Evolutionary conservation across 192 early-diverging fungal species (phyloP).

Genomic region (Coemansia sp.): DNA sequence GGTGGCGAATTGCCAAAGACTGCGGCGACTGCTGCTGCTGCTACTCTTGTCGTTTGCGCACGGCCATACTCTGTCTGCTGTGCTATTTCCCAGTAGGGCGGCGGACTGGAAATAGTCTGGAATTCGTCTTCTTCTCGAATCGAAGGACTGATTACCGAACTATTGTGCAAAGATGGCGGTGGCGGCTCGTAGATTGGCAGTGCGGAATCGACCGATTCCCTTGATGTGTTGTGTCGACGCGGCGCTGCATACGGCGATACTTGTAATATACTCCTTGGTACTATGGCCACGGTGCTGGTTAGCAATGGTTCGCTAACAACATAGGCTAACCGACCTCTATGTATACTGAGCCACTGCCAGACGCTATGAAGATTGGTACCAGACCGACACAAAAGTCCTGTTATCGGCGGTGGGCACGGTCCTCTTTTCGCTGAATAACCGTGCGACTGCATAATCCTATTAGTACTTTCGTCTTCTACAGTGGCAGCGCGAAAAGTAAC

Average conservation of each 20-base stretch:
- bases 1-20: background rate
- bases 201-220: conserved; percentile 36
- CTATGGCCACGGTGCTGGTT: conserved; percentile 11
- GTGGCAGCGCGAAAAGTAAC: conserved; percentile 32
- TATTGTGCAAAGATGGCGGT: conserved; percentile 23
- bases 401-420: conserved; percentile 30
- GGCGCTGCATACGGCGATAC: background rate
- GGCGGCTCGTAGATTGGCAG: conserved; percentile 44
- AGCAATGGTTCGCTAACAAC: conserved; percentile 38
- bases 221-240: conserved; percentile 3
- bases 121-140: conserved; percentile 11
- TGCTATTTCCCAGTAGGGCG: conserved; percentile 30
- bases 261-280: background rate
- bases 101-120: background rate
- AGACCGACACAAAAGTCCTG: conserved; percentile 34
- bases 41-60: background rate
- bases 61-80: conserved; percentile 28
- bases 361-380: conserved; percentile 41
- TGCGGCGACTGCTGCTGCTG: background rate
- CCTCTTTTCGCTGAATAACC: conserved; percentile 26
- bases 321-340: conserved; percentile 35
- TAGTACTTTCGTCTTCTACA: conserved; percentile 25
- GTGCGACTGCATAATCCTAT: conserved; percentile 26
- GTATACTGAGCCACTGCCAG: conserved; percentile 52
- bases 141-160: conserved; percentile 6